Evolutionary conservation across 495 filamentous ascomycete genomes (phyloP), one percentile per base, ranked within the genome.

Genomic region (Neurospora sp.): DNA sequence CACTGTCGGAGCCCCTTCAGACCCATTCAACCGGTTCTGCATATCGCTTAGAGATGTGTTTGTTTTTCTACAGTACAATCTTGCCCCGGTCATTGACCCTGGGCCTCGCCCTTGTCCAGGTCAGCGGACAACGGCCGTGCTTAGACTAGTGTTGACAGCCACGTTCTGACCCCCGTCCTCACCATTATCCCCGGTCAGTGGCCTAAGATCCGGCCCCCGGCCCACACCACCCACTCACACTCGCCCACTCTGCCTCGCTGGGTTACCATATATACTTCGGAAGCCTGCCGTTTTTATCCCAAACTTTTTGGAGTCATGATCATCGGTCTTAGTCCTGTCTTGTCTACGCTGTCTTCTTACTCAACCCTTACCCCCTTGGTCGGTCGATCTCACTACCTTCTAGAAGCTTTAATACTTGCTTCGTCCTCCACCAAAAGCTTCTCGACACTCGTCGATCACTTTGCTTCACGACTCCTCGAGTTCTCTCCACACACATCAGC

Each of bases 381-480:
- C 44, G 37, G 39, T 35, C 4, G 31, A 35, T 35, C 31, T 35
- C 31, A 35, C 31, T 3, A n/a, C 7, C 41, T 54, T 71, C 78
- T 59, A 69, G 78, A 75, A 76, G 76, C 78, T 71, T 79, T 66
- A 37, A 40, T 4, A 31, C 38, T 71, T n/a, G 38, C 38, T 14
- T 69, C 70, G 18, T 72, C 39, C 27, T 6, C 9, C 7, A 42
- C 23, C 18, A 42, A 18, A 35, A 39, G 39, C 27, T 40, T 40
- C 44, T 70, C 31, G 9, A 71, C 69, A 27, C 54, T 71, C 38
- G 40, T 48, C 39, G 40, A 35, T 37, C 70, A 62, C 41, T 23
- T 72, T n/a, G n/a, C n/a, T 16, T 72, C 38, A 39, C 46, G 48
- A 59, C 5, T 16, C n/a, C 71, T 48, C 31, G 39, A 35, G 40